phyloP scores from a whole-genome alignment of 1,284 basidiomycete genomes.

The Melampsora americana region DNA sequence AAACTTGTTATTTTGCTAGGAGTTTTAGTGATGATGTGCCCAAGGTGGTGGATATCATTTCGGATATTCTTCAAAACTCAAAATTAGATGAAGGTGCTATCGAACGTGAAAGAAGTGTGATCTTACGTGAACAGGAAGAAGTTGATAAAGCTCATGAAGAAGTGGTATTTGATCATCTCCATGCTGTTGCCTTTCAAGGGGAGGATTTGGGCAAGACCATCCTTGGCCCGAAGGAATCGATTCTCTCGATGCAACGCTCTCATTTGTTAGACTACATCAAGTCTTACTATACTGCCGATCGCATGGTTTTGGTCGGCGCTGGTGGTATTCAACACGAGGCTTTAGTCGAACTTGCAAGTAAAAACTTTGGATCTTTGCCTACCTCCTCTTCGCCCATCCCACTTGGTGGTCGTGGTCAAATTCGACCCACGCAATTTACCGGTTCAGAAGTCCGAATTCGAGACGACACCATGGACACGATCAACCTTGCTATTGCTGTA shows the following conservation, averaged over 20 bases:
- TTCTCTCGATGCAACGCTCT: constrained; percentile 87
- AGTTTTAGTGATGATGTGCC: constrained; percentile 94
- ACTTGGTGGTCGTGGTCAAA: constrained; percentile 62
- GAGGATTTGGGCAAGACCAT: constrained; percentile 89
- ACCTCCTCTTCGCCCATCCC: constrained; percentile 82
- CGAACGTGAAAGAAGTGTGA: constrained; percentile 95
- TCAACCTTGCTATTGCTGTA: constrained; percentile 92
- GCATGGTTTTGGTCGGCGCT: constrained; percentile 96
- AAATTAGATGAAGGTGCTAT: constrained; percentile 85
- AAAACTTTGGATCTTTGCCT: constrained; percentile 86
- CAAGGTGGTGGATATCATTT: constrained; percentile 90
- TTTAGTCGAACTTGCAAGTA: constrained; percentile 89
- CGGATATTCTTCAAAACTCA: constrained; percentile 96
- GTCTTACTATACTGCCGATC: constrained; percentile 97
- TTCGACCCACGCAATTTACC: constrained; percentile 71
- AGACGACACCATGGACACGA: constrained; percentile 83
- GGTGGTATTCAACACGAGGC: constrained; percentile 90
- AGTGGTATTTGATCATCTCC: constrained; percentile 97
- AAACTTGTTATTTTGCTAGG: constrained; percentile 99
- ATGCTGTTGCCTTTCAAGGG: constrained; percentile 94
- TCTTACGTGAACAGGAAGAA: constrained; percentile 96
- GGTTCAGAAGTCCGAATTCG: constrained; percentile 95
- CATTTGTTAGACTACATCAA: constrained; percentile 90
- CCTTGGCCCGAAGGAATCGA: constrained; percentile 93
- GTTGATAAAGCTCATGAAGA: constrained; percentile 98